These are phyloP conservation scores for Primulina huaijiensis DNA, from an alignment of 257 asterid genomes.

Conservation along the genomic window DNA sequence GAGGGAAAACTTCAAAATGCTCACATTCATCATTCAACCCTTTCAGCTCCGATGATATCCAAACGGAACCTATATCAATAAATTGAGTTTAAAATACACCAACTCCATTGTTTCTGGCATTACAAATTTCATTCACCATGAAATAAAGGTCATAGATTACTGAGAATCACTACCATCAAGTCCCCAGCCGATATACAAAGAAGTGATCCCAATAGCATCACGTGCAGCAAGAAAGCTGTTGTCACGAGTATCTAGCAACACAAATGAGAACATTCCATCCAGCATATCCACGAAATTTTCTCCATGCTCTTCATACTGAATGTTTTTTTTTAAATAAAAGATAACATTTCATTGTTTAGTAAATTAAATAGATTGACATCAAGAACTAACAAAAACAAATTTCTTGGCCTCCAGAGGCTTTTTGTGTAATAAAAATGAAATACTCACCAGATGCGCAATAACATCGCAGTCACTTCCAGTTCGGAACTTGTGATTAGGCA, in stretches of 20 bases:
- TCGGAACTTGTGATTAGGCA: conserved; percentile 76
- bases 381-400: no score
- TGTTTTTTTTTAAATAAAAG: not conserved
- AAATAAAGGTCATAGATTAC: not conserved
- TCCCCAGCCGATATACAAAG: conserved; percentile 96
- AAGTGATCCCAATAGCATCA: conserved; percentile 92
- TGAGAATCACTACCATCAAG: conserved; percentile 63
- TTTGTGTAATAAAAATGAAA: not conserved
- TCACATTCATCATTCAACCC: conserved; percentile 88
- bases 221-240: conserved; percentile 89
- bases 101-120: not conserved
- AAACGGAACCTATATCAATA: conserved; percentile 64
- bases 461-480: conserved; percentile 98
- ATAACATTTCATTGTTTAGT: not conserved
- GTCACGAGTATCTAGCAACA: conserved; percentile 79
- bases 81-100: not conserved
- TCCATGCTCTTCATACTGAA: conserved; percentile 90
- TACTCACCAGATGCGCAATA: conserved; percentile 96
- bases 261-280: conserved; percentile 97
- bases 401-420: not conserved
- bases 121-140: not conserved
- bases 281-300: conserved; percentile 85
- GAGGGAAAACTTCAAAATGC: conserved; percentile 88
- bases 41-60: conserved; percentile 91
- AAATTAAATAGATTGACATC: not conserved